Evolutionary conservation across 106 monocot genomes (phyloP), one percentile per base, ranked within the genome.

Genomic region (Platanthera guangdongensis): DNA sequence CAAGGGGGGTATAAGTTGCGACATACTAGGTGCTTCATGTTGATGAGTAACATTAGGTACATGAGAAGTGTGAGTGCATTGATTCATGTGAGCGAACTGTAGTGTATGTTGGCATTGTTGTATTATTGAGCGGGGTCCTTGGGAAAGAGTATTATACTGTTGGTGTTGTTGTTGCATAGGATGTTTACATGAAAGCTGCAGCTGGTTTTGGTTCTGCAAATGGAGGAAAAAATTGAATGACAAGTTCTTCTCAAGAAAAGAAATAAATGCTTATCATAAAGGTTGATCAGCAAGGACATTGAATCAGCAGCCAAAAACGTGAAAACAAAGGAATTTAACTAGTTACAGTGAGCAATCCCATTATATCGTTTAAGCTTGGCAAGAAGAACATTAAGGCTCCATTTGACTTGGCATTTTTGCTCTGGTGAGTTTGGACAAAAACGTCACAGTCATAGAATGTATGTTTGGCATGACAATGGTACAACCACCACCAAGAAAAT

Each of bases 1-100:
- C 78, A 95, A 77, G 75, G 90, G 90, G 51, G 95, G 45, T 49
- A 95, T 63, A 19, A 88, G 89, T 25, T 82, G 92, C 51, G 91
- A 64, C n/a, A 92, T 80, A 19, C 85, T 50, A 21, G 81, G 81
- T 11, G 84, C 21, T 16, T 80, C 78, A 84, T 87, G 83, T 45
- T 68, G 55, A 19, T 77, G 84, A 76, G 83, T 49, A 79, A 86
- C 78, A 64, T 95, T 86, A 21, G 78, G 71, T 50, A 84, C 62
- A 74, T 90, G 92, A 68, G 90, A 86, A 52, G 75, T 57, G 78
- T 88, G 87, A 16, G 83, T 67, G 21, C 90, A 83, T 52, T 76
- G 85, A 74, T 83, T 82, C 51, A 81, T 57, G 62, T 82, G 77
- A 22, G 91, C 72, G 72, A 89, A 88, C 47, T 82, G 92, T 81